Evolutionary conservation across 2,329 filamentous ascomycete genomes (phyloP), one percentile per base, ranked within the genome.

Genomic region (Alternaria sp.): DNA sequence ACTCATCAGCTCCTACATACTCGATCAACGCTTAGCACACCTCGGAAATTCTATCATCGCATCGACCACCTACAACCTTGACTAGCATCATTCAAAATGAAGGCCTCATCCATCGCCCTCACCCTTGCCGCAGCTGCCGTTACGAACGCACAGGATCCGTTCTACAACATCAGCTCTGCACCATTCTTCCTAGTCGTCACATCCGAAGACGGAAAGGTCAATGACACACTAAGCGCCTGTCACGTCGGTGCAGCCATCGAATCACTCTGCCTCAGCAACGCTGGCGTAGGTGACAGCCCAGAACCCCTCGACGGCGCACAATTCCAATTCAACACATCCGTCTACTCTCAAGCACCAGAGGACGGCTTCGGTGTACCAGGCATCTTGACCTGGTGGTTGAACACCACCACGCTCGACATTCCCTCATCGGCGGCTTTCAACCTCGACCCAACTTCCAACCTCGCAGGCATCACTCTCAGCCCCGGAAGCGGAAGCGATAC

Each of bases 171-270:
- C 60, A 76, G 80, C 56, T 83, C 83, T 10, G 74, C 74, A 21
- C 82, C 83, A 14, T 86, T 86, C 77, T 60, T 78, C 28, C 78
- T 86, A 21, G 67, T 80, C 46, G 62, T 84, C 43, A 56, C 73
- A 33, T 83, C 82, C 21, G 54, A 71, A 2, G 80, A 84, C 61
- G 64, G 69, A 6, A 75, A 77, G 2, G 65, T 81, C 57, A 78
- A 84, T 53, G 80, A 80, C 58, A 73, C 76, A 7, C 78, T 85
- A 15, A 70, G 69, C 6, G 71, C 84, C 59, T 86, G 84, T 73
- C 84, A 85, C 69, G 78, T 80, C 62, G 84, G 84, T 28, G 84
- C 84, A 20, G 84, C 79, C 5, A 83, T 85, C 57, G 83, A 85
- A 69, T 79, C 75, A 11, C 80, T 85, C 58, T 85, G 84, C 65